Base-by-base conservation (phyloP, 306 rosid genomes). In the Alnus rubra region DNA sequence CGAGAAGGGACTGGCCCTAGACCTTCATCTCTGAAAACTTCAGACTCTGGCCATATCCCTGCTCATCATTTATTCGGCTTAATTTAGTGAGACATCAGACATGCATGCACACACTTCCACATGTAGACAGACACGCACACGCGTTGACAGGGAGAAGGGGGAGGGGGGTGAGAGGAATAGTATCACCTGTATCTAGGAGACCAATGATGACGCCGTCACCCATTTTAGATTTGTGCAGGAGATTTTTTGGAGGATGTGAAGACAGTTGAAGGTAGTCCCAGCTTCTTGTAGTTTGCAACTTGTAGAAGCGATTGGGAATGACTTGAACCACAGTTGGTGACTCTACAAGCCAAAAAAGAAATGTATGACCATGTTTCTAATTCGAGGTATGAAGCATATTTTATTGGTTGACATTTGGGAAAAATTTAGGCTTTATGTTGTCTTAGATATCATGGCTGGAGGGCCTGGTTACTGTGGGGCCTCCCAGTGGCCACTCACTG, bases 11-110 rank as follows among this genome's bases (percentile, higher is more conserved):
- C 54, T 63, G 88, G 87, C 15, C 86, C 88, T 9, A 86, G 74
- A 63, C 86, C 88, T 76, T 76, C 49, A 8, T 89, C 87, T 11
- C 37, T 51, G 86, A 89, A 89, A 48, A 78, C 75, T 74, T 77
- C 73, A 8, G 88, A 86, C 78, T 89, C 90, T 48, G 92, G 92
- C 92, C 87, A 89, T 71, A 86, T 83, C 71, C 92, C 90, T 88
- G 84, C 59, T 16, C 19, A 49, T 54, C 59, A 74, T 58, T 16
- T 33, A 62, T 59, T 18, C 45, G 30, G 55, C 14, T 69, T 53
- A 59, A 51, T 45, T 73, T 70, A 74, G 55, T 51, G 49, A 71
- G 75, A 73, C n/a, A 50, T 31, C 28, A 19, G 39, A 45, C 13
- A 42, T 69, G 35, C 47, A 67, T 16, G 9, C 54, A n/a, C 33